Conservation (phyloP, 768 basidiomycete genomes). For the Suillus brevipes region DNA sequence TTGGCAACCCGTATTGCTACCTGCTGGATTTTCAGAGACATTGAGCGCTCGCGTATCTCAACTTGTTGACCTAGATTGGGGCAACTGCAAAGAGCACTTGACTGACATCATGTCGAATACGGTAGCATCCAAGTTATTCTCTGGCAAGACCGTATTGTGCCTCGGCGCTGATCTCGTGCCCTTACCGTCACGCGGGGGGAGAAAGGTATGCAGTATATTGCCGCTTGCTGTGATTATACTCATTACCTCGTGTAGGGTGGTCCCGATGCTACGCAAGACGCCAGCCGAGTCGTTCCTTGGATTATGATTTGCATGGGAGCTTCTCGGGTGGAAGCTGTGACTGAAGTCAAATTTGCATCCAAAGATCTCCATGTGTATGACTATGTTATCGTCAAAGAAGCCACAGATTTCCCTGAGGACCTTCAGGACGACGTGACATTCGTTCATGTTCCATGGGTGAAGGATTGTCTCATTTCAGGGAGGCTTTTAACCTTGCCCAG, state of each 20-base stretch:
- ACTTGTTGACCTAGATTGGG: constrained; percentile 50
- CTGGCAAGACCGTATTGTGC: constrained; percentile 56
- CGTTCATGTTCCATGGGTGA: constrained; percentile 71
- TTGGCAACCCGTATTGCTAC: constrained; percentile 64
- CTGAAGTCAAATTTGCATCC: constrained; percentile 43
- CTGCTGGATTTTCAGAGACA: constrained; percentile 47
- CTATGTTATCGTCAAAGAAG: constrained; percentile 63
- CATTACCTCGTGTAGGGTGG: constrained; percentile 18
- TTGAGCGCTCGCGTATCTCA: constrained; percentile 46
- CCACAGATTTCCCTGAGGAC: constrained; percentile 30
- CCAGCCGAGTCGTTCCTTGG: constrained; percentile 51
- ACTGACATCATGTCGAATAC: constrained; percentile 57
- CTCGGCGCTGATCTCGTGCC: constrained; percentile 59
- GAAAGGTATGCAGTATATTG: constrained; percentile 18
- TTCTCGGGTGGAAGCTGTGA: constrained; percentile 61
- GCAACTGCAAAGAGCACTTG: constrained; percentile 50
- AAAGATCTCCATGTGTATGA: constrained; percentile 46
- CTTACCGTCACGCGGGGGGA: constrained; percentile 28
- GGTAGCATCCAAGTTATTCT: constrained; percentile 59
- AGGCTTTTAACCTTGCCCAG: constrained; percentile 40
- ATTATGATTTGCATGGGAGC: constrained; percentile 84
- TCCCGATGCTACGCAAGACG: constrained; percentile 33
- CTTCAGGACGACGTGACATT: constrained; percentile 33
- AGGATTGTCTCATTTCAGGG: constrained; percentile 72
- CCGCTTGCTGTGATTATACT: neutral